These are phyloP conservation scores for Marchantia paleacea DNA, from an alignment of 225 moss, liverwort and hornwort genomes.

Conservation along the genomic window DNA sequence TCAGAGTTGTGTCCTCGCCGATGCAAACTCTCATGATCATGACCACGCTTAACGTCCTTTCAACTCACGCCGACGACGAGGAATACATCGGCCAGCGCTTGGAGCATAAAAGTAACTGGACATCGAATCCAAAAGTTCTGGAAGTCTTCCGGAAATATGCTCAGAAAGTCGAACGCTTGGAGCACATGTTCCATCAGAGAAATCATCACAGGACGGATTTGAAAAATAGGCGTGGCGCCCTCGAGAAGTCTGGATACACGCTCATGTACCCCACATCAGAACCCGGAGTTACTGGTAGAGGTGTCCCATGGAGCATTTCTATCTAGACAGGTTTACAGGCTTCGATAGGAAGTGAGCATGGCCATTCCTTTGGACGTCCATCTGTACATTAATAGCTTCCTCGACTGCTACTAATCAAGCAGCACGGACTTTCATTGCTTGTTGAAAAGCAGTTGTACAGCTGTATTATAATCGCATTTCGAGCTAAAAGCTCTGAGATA, in stretches of 20 bases:
- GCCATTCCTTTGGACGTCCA: no score
- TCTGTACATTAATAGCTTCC: no score
- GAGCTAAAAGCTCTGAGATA: no score
- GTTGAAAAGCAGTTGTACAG: no score
- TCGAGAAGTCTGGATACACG: slow-evolving; percentile 34
- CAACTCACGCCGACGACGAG: slow-evolving; percentile 60
- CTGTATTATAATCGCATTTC: no score
- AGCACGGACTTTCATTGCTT: no score
- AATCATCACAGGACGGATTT: slow-evolving; percentile 27
- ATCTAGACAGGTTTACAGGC: neutral
- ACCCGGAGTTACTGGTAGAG: slow-evolving; percentile 52
- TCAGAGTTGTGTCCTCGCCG: slow-evolving; percentile 39
- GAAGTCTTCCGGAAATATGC: slow-evolving; percentile 23
- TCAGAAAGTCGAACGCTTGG: slow-evolving; percentile 24
- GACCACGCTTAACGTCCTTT: slow-evolving; percentile 57
- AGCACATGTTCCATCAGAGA: slow-evolving; percentile 38
- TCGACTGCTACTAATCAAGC: no score
- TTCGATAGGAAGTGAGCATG: no score
- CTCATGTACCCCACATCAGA: slow-evolving; percentile 41
- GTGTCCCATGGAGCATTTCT: slow-evolving; percentile 52
- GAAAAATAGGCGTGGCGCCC: slow-evolving; percentile 36
- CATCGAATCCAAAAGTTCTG: slow-evolving; percentile 16
- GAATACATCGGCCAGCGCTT: slow-evolving; percentile 45
- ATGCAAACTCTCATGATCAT: slow-evolving; percentile 44
- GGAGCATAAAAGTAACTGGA: slow-evolving; percentile 17